Evolutionary conservation across 768 basidiomycete species (phyloP).

Genomic region (Lactarius hengduanensis): DNA sequence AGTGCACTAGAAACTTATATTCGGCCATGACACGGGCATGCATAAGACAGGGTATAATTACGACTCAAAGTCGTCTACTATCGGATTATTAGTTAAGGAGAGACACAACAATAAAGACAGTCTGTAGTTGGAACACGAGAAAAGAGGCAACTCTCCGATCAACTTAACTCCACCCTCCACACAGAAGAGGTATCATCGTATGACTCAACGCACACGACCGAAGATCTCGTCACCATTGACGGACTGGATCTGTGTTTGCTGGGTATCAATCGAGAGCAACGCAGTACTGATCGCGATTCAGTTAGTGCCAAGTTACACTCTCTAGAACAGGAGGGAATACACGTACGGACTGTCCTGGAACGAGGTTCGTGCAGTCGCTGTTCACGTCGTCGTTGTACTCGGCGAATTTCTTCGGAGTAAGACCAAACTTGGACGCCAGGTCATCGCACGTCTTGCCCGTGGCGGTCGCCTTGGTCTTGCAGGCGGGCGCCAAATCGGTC

Average conservation of each 20-base stretch:
- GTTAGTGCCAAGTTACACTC: neutral
- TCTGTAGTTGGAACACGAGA: neutral
- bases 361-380: slow-evolving; percentile 10
- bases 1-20: too few relatives aligned
- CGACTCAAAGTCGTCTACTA: neutral
- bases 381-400: slow-evolving; percentile 21
- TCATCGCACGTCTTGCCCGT: slow-evolving; percentile 2
- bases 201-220: too few relatives aligned
- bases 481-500: neutral
- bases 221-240: slow-evolving; percentile 1
- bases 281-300: slow-evolving; percentile 13
- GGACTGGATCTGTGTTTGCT: neutral
- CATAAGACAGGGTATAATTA: too few relatives aligned
- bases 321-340: neutral
- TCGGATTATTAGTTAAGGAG: too few relatives aligned
- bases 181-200: neutral
- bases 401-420: neutral
- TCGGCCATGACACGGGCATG: too few relatives aligned
- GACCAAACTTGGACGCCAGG: neutral
- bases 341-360: slow-evolving; percentile 12
- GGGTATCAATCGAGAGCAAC: slow-evolving; percentile 8
- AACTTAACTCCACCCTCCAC: neutral
- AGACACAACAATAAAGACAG: neutral
- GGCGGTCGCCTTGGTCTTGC: slow-evolving; percentile 22
- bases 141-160: neutral